These are phyloP conservation scores for Tulasnella sp. DNA, from an alignment of 768 basidiomycete species.

Conservation along the genomic window DNA sequence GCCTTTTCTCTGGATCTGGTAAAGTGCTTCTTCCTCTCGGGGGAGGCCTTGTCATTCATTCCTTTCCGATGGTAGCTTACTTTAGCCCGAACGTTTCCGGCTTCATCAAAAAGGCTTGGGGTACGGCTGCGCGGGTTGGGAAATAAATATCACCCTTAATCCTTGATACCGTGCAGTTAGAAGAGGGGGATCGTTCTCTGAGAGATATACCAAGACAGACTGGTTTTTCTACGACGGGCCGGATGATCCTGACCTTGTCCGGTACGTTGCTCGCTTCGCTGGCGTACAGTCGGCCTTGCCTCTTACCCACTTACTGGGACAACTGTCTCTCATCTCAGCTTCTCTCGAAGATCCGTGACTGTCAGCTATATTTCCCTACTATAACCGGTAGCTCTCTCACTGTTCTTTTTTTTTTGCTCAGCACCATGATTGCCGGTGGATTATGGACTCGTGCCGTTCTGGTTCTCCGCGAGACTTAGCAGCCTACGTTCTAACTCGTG, in stretches of 20 bases:
- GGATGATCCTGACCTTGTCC: slow-evolving; percentile 9
- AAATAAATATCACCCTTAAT: background rate
- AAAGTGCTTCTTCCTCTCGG: background rate
- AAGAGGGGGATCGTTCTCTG: slow-evolving; percentile 14
- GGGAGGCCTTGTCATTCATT: background rate
- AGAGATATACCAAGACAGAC: slow-evolving; percentile 15
- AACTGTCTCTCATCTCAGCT: background rate
- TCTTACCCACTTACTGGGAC: too few relatives aligned
- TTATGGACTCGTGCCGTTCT: slow-evolving; percentile 19
- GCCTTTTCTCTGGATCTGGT: background rate
- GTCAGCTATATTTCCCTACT: background rate
- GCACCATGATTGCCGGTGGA: slow-evolving; percentile 26
- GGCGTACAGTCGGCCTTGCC: too few relatives aligned
- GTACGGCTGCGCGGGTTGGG: background rate
- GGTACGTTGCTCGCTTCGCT: background rate
- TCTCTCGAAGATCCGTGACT: slow-evolving; percentile 11
- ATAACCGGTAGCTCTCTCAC: background rate
- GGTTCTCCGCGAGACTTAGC: background rate
- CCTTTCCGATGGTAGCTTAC: background rate
- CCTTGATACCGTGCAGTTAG: background rate
- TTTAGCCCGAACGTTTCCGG: slow-evolving; percentile 25
- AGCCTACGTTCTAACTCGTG: background rate
- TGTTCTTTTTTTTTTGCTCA: background rate
- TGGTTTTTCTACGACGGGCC: slow-evolving; percentile 29
- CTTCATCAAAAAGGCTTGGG: slow-evolving; percentile 20